These are phyloP conservation scores for Acacia concinna DNA, from an alignment of 331 rosid genomes.

Conservation along the genomic window DNA sequence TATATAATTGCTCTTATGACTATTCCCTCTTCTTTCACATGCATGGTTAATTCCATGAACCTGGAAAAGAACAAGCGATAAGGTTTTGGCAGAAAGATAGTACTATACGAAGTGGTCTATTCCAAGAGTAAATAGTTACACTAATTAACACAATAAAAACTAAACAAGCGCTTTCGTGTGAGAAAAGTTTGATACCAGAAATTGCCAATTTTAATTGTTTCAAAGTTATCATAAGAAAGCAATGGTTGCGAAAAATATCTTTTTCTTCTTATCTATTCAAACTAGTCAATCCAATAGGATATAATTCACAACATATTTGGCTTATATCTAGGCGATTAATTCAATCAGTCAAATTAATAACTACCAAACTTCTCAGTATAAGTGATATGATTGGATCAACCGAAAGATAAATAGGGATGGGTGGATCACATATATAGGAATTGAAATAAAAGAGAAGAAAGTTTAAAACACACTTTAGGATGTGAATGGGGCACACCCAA, in stretches of 20 bases:
- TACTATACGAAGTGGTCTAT: neutral
- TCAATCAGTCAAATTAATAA: neutral
- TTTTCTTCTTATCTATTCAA: neutral
- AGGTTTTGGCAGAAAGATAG: constrained; percentile 14
- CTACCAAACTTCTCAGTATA: neutral
- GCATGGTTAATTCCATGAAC: constrained; percentile 33
- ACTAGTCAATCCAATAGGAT: neutral
- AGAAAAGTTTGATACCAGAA: neutral
- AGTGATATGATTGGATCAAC: neutral
- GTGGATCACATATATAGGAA: neutral
- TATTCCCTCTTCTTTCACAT: neutral
- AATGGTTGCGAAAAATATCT: neutral
- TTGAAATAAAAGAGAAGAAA: neutral
- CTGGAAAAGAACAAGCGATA: constrained; percentile 11
- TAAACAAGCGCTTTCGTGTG: no score
- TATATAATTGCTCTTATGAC: neutral
- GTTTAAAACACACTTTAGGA: neutral
- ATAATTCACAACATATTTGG: neutral
- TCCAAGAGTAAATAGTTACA: neutral
- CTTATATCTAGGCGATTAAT: no score
- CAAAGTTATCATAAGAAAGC: neutral
- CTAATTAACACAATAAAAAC: neutral
- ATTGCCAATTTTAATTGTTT: neutral
- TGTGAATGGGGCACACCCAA: constrained; percentile 12
- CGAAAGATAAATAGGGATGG: neutral